Conservation (phyloP, 164 flowering plant species). For the Magnolia officinalis region DNA sequence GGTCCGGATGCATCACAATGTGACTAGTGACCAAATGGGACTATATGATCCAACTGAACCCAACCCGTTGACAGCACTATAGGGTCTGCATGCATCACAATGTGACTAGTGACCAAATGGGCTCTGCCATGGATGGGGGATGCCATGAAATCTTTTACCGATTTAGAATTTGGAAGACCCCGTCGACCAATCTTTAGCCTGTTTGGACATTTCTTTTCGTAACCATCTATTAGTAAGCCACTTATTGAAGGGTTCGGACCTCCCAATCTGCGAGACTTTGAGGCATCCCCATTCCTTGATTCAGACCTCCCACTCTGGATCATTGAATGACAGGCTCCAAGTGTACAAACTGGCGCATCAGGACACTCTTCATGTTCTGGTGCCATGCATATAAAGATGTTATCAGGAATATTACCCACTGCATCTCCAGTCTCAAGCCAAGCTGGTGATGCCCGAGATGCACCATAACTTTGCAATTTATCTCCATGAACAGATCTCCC, state of each 20-base stretch:
- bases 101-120: too few relatives aligned
- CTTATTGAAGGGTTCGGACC: background rate
- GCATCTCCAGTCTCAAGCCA: constrained; percentile 99
- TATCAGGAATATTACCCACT: constrained; percentile 58
- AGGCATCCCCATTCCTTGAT: background rate
- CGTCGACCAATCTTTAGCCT: too few relatives aligned
- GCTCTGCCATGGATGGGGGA: too few relatives aligned
- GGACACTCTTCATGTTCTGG: background rate
- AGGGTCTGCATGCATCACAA: too few relatives aligned
- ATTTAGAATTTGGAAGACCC: too few relatives aligned
- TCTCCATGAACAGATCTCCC: constrained; percentile 54
- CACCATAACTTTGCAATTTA: constrained; percentile 54
- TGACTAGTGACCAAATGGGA: too few relatives aligned
- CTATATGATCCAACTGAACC: too few relatives aligned
- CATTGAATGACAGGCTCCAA: background rate
- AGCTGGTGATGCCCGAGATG: constrained; percentile 63
- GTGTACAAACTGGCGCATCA: background rate
- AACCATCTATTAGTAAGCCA: background rate
- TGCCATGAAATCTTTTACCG: too few relatives aligned
- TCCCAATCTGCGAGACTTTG: background rate
- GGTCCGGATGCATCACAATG: too few relatives aligned
- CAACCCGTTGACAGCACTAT: too few relatives aligned
- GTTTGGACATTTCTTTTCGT: background rate
- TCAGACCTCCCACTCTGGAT: background rate
- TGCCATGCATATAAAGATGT: background rate